Conservation (phyloP, 805 yeast genomes). For the Kodamaea hsintzibuensis region DNA sequence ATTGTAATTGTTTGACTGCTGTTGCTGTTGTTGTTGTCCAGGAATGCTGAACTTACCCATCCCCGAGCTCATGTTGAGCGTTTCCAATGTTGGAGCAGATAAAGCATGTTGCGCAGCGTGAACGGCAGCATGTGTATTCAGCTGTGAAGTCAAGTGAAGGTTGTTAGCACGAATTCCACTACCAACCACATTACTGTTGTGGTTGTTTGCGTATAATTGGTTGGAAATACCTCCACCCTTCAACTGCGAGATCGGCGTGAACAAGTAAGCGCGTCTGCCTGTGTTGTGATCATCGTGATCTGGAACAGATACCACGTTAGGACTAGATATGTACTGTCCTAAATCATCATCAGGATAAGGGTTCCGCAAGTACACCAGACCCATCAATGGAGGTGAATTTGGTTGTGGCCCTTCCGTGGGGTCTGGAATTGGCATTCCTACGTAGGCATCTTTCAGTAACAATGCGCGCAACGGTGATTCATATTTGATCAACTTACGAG, state of each 20-base stretch:
- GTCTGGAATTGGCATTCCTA: constrained; percentile 75
- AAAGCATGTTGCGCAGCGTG: constrained; percentile 4
- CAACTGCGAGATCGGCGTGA: constrained; percentile 46
- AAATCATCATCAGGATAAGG: constrained; percentile 78
- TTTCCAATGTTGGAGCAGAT: constrained; percentile 3
- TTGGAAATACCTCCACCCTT: constrained; percentile 33
- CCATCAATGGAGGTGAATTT: constrained; percentile 88
- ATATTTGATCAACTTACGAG: constrained; percentile 68
- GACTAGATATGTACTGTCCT: constrained; percentile 60
- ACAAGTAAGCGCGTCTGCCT: constrained; percentile 41
- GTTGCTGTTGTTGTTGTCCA: not conserved
- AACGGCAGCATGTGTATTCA: not conserved
- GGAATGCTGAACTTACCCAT: constrained; percentile 10
- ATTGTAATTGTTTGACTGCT: not conserved
- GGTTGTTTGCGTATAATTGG: constrained; percentile 16
- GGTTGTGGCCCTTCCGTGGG: constrained; percentile 79
- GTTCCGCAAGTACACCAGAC: constrained; percentile 83
- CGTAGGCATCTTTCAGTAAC: constrained; percentile 71
- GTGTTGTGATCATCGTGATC: constrained; percentile 39
- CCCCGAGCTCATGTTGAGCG: constrained; percentile 3
- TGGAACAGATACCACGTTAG: constrained; percentile 38
- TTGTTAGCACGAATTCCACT: not conserved
- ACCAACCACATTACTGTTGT: constrained; percentile 1
- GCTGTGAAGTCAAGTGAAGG: not conserved
- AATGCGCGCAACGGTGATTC: constrained; percentile 84